phyloP scores from a whole-genome alignment of 495 filamentous ascomycete genomes.

The Trypethelium eluteriae region DNA sequence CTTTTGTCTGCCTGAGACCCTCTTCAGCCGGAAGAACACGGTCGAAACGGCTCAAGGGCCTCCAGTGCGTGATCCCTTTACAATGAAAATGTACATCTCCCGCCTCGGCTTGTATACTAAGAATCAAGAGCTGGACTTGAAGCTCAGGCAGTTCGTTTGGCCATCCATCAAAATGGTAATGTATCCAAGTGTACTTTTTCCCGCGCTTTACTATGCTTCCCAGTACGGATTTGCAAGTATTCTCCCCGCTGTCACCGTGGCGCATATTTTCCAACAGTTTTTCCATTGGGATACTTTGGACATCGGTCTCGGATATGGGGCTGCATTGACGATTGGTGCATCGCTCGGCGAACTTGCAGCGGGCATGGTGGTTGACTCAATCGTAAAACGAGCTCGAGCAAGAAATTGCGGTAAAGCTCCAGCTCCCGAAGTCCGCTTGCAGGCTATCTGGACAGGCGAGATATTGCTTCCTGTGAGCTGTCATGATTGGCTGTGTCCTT shows the following conservation, averaged over 20 bases:
- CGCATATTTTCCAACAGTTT: slow-evolving; percentile 19
- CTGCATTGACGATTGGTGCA: slow-evolving; percentile 16
- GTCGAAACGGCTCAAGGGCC: not conserved
- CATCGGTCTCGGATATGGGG: slow-evolving; percentile 20
- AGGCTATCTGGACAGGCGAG: slow-evolving; percentile 20
- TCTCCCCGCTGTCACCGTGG: slow-evolving; percentile 18
- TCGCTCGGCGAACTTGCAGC: slow-evolving; percentile 16
- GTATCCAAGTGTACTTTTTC: slow-evolving; percentile 16
- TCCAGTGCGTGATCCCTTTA: not conserved
- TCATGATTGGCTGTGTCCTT: not conserved
- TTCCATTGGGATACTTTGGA: slow-evolving; percentile 20
- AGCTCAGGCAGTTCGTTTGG: slow-evolving; percentile 13
- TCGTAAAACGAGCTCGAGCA: slow-evolving; percentile 15
- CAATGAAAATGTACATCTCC: not conserved
- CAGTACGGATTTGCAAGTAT: slow-evolving; percentile 21
- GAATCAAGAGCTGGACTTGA: slow-evolving; percentile 16
- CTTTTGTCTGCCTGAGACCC: slow-evolving; percentile 22
- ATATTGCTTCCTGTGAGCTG: slow-evolving; percentile 16
- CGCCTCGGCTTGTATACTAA: slow-evolving; percentile 13
- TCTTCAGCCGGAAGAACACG: slow-evolving; percentile 11
- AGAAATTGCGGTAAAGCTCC: slow-evolving; percentile 17
- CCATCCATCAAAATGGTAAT: slow-evolving; percentile 14
- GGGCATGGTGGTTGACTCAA: slow-evolving; percentile 17
- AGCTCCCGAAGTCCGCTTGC: slow-evolving; percentile 17
- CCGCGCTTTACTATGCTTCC: slow-evolving; percentile 21